These are phyloP conservation scores for Bondarzewia mesenterica DNA, from an alignment of 1,284 basidiomycete species.

Conservation along the genomic window DNA sequence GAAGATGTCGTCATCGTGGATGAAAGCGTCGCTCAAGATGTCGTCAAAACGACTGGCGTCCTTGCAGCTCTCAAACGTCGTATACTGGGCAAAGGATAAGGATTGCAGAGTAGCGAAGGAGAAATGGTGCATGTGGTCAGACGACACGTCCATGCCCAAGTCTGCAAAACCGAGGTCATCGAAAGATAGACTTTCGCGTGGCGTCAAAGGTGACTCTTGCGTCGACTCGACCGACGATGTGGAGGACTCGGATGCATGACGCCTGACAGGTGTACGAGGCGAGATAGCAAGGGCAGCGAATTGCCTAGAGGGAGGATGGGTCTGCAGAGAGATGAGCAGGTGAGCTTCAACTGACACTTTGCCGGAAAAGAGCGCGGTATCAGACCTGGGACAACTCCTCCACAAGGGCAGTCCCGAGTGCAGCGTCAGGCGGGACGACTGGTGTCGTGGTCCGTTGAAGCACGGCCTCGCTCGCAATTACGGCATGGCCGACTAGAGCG, in stretches of 20 bases:
- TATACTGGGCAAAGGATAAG: constrained; percentile 10
- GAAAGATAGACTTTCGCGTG: constrained; percentile 32
- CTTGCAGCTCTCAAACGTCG: constrained; percentile 10
- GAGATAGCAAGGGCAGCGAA: constrained; percentile 45
- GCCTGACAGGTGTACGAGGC: constrained; percentile 39
- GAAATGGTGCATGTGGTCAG: constrained; percentile 8
- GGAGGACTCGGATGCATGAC: constrained; percentile 33
- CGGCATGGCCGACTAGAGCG: constrained; percentile 8
- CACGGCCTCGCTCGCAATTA: constrained; percentile 10
- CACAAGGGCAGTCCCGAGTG: not conserved
- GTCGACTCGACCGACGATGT: constrained; percentile 51
- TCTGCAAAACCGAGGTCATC: constrained; percentile 21
- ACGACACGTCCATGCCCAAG: constrained; percentile 11
- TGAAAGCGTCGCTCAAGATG: constrained; percentile 1
- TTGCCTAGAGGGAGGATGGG: constrained; percentile 29
- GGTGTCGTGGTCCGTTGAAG: constrained; percentile 13
- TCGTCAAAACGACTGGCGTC: constrained; percentile 1
- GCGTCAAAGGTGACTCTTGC: constrained; percentile 34
- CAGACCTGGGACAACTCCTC: constrained; percentile 10
- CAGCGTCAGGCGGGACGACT: constrained; percentile 2
- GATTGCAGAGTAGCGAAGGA: constrained; percentile 12
- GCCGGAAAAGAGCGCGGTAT: not conserved
- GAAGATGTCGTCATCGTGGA: constrained; percentile 12
- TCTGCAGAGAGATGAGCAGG: constrained; percentile 11
- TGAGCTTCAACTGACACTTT: not conserved